A percentile compares a stretch with the other conserved stretches of the same genome.
Conservation (phyloP, 2,329 filamentous ascomycete genomes). For the Sporothrix pallida region DNA sequence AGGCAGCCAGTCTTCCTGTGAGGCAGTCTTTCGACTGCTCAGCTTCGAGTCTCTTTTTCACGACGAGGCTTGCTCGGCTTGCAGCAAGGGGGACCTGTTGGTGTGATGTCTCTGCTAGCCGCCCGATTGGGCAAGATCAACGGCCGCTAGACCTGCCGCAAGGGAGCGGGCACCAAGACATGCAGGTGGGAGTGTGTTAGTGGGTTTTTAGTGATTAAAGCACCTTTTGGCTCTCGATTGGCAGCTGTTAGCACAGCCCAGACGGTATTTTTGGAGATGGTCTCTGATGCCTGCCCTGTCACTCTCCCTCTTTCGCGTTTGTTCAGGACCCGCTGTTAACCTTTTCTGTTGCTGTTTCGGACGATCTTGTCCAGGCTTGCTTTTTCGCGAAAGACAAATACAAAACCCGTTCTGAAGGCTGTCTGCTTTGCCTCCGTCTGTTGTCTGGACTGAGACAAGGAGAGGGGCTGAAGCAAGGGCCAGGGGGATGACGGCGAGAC, state of each 20-base stretch:
- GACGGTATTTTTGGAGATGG: neutral
- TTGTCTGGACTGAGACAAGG: slow-evolving; percentile 25
- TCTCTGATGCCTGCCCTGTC: neutral
- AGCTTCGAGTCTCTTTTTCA: too few relatives aligned
- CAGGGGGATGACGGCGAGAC: neutral
- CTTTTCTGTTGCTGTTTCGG: slow-evolving; percentile 9
- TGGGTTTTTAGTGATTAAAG: neutral
- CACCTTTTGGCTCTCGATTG: neutral
- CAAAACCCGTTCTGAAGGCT: neutral
- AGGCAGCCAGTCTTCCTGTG: neutral
- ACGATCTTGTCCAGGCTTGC: neutral
- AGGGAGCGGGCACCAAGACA: slow-evolving; percentile 21
- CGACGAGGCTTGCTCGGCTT: neutral
- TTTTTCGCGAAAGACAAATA: neutral
- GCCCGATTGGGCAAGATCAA: neutral
- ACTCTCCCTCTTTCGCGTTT: neutral
- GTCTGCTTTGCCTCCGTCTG: neutral
- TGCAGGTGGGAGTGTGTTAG: neutral
- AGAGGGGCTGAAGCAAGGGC: slow-evolving; percentile 26
- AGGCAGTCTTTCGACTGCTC: too few relatives aligned
- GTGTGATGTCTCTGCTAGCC: neutral
- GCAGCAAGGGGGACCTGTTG: neutral
- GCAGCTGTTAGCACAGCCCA: neutral
- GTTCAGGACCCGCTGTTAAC: neutral
- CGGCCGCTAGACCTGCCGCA: neutral